These are phyloP conservation scores for Lachancea waltii DNA, from an alignment of 805 yeast genomes.

Conservation along the genomic window DNA sequence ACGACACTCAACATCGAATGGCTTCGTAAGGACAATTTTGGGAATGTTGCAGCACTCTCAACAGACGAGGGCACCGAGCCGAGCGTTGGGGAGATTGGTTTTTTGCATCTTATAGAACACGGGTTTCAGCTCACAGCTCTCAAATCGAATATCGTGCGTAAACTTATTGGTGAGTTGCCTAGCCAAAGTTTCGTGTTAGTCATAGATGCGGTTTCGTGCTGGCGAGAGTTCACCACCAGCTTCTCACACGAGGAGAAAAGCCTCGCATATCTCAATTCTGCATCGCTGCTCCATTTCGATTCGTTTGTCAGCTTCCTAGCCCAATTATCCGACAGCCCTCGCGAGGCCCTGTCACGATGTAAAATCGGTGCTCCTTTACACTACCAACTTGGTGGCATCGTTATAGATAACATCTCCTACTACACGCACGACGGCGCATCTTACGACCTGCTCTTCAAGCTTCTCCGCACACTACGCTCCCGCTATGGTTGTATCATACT, in stretches of 20 bases:
- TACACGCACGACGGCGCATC: constrained; percentile 15
- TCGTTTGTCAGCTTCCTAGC: constrained; percentile 18
- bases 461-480: constrained; percentile 17
- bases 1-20: constrained; percentile 4
- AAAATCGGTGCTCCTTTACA: constrained; percentile 2
- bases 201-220: constrained; percentile 23
- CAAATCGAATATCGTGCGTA: constrained; percentile 13
- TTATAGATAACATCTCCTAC: constrained; percentile 31
- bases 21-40: constrained; percentile 5
- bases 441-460: constrained; percentile 14
- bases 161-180: constrained; percentile 5
- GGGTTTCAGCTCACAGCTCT: constrained; percentile 17
- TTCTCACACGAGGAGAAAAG: constrained; percentile 4
- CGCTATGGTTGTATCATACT: constrained; percentile 28
- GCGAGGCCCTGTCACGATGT: constrained; percentile 21
- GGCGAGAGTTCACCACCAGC: constrained; percentile 9
- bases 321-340: constrained; percentile 22
- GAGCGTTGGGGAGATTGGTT: constrained; percentile 9
- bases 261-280: constrained; percentile 16
- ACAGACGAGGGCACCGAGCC: not conserved
- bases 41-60: constrained; percentile 5
- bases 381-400: constrained; percentile 24
- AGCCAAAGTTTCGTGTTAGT: constrained; percentile 12
- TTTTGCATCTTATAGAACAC: constrained; percentile 24
- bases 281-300: constrained; percentile 18